Evolutionary conservation across 164 flowering plant species (phyloP).

Genomic region (Sedum album): DNA sequence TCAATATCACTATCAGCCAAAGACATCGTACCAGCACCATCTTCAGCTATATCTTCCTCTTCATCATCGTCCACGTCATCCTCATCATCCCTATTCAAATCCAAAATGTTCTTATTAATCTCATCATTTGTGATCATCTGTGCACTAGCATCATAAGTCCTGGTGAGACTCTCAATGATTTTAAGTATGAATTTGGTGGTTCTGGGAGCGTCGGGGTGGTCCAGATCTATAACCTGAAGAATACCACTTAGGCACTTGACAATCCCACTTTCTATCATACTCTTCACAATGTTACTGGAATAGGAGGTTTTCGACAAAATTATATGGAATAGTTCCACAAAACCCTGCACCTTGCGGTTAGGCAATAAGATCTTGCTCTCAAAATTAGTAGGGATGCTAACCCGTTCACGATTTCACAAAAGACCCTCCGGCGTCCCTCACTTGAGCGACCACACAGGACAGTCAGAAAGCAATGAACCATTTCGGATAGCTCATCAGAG

Average conservation of each 20-base stretch:
- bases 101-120: slow-evolving; percentile 46
- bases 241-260: slow-evolving; percentile 55
- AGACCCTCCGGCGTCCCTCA: slow-evolving; percentile 81
- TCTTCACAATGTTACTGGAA: slow-evolving; percentile 57
- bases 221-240: slow-evolving; percentile 76
- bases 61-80: too few relatives aligned
- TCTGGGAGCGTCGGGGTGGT: slow-evolving; percentile 86
- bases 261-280: slow-evolving; percentile 87
- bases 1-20: slow-evolving; percentile 91
- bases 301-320: slow-evolving; percentile 76
- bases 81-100: slow-evolving; percentile 56
- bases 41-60: slow-evolving; percentile 83
- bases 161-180: slow-evolving; percentile 72
- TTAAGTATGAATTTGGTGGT: slow-evolving; percentile 68
- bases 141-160: slow-evolving; percentile 84
- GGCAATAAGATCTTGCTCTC: slow-evolving; percentile 56
- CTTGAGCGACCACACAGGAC: slow-evolving; percentile 79
- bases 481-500: slow-evolving; percentile 73
- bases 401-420: slow-evolving; percentile 67
- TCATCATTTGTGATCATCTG: slow-evolving; percentile 57
- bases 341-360: slow-evolving; percentile 54
- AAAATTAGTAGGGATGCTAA: slow-evolving; percentile 36
- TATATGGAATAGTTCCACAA: slow-evolving; percentile 65
- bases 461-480: slow-evolving; percentile 78
- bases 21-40: slow-evolving; percentile 80